Evolutionary conservation across 106 monocot species (phyloP).

Genomic region (Cymbidium sinense): DNA sequence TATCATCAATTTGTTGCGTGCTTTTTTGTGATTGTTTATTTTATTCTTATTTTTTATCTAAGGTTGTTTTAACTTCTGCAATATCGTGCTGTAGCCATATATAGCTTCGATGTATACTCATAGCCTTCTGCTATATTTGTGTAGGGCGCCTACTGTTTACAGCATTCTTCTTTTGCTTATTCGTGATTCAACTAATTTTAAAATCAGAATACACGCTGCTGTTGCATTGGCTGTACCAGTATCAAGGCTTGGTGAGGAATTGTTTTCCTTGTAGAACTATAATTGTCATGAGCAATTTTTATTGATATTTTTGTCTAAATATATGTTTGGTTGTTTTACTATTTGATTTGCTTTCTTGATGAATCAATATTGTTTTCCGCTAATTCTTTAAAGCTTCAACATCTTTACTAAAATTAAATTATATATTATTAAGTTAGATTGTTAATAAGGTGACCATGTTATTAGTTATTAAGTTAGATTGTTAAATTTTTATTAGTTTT

Average conservation of each 20-base stretch:
- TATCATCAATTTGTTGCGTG: not conserved
- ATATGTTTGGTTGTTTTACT: not conserved
- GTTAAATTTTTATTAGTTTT: not conserved
- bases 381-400: not conserved
- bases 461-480: too few relatives aligned
- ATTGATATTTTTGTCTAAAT: not conserved
- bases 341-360: not conserved
- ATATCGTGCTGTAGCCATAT: not conserved
- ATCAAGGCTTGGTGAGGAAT: slow-evolving; percentile 59
- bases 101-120: not conserved
- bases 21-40: not conserved
- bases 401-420: not conserved
- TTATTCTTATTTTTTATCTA: not conserved
- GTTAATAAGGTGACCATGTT: not conserved
- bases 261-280: not conserved
- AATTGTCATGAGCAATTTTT: not conserved
- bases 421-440: not conserved
- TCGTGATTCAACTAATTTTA: slow-evolving; percentile 94
- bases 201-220: slow-evolving; percentile 96
- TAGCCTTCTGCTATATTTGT: not conserved
- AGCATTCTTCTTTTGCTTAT: slow-evolving; percentile 86
- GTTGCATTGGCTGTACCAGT: slow-evolving; percentile 85
- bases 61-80: not conserved
- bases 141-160: slow-evolving; percentile 88
- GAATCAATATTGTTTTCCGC: not conserved